phyloP scores from a whole-genome alignment of 345 rosid genomes.

The Aquilaria sinensis region DNA sequence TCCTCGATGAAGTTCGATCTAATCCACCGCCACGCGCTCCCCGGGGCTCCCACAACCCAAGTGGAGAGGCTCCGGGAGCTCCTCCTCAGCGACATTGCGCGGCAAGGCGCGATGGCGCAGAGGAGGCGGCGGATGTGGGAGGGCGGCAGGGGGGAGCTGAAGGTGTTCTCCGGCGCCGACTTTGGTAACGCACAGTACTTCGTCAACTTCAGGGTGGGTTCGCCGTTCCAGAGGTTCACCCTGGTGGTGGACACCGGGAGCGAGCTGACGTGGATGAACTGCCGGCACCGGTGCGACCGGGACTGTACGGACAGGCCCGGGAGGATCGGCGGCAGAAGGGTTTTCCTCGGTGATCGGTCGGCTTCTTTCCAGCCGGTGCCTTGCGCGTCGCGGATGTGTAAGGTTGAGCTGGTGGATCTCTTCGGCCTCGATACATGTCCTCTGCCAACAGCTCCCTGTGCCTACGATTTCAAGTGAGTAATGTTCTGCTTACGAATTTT shows the following conservation, averaged over 20 bases:
- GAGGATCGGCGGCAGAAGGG: conserved; percentile 15
- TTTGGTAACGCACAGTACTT: conserved; percentile 46
- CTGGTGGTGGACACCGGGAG: conserved; percentile 56
- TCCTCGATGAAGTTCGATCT: conserved; percentile 16
- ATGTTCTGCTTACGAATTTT: neutral
- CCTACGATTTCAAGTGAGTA: conserved; percentile 52
- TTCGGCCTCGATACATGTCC: conserved; percentile 53
- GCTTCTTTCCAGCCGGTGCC: conserved; percentile 40
- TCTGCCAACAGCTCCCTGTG: conserved; percentile 40
- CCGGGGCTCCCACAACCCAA: conserved; percentile 9
- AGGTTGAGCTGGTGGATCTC: conserved; percentile 36
- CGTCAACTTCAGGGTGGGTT: conserved; percentile 39
- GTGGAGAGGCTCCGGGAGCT: conserved; percentile 26
- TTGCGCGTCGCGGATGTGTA: conserved; percentile 47
- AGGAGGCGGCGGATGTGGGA: conserved; percentile 11
- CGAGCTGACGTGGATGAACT: conserved; percentile 54
- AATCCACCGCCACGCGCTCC: conserved; percentile 21
- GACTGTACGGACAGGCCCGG: conserved; percentile 5
- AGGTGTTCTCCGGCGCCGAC: conserved; percentile 38
- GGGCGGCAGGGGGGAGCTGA: conserved; percentile 23
- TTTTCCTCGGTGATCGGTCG: conserved; percentile 36
- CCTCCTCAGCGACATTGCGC: conserved; percentile 30
- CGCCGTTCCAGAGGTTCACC: conserved; percentile 46
- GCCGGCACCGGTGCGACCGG: conserved; percentile 21
- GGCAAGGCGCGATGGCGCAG: conserved; percentile 23